Conservation (phyloP, 345 rosid species). For the Aegle marmelos region DNA sequence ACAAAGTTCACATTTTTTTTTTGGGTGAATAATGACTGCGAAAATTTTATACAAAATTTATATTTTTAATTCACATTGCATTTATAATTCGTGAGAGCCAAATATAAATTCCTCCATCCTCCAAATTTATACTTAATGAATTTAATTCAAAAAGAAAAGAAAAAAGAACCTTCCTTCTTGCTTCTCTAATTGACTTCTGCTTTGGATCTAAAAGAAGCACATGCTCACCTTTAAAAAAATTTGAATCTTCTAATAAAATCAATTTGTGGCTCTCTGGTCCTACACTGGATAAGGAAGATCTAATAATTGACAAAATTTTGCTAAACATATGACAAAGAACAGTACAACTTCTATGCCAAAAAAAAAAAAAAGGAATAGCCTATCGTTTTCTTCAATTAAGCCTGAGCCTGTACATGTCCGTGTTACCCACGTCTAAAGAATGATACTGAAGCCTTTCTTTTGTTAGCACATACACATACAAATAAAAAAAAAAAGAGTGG, state of each 20-base stretch:
- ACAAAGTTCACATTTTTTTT: no score
- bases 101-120: no score
- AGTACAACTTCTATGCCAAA: not conserved
- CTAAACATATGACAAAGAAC: not conserved
- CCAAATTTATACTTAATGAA: no score
- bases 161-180: not conserved
- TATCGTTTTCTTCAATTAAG: not conserved
- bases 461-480: not conserved
- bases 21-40: no score
- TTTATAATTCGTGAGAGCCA: no score
- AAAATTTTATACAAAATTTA: no score
- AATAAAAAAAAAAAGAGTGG: not conserved
- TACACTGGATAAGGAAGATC: not conserved
- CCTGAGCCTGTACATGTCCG: not conserved
- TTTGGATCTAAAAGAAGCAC: not conserved
- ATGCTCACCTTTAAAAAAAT: no score
- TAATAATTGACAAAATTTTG: no score
- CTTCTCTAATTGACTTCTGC: not conserved
- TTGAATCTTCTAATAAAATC: no score
- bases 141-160: no score
- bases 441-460: slow-evolving; percentile 11
- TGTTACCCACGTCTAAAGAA: slow-evolving; percentile 1
- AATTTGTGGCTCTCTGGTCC: not conserved
- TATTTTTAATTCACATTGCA: no score
- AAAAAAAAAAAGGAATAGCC: not conserved